These are phyloP conservation scores for Aaosphaeria pasadenensis DNA, from an alignment of 2,329 filamentous ascomycete genomes.

Conservation along the genomic window DNA sequence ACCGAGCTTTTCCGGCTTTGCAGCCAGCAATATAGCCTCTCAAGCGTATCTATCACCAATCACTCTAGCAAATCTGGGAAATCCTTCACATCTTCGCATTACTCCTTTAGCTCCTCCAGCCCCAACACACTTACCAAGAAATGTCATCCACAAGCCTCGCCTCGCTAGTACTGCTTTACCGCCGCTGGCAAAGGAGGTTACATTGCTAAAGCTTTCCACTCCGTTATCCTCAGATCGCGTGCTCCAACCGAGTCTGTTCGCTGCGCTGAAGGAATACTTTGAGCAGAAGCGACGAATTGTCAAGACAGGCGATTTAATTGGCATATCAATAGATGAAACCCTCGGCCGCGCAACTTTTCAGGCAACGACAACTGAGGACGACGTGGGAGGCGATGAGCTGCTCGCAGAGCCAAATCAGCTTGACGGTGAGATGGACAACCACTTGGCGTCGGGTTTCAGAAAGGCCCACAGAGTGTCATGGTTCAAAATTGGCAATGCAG, in stretches of 20 bases:
- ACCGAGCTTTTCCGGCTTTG: conserved; percentile 48
- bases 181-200: conserved; percentile 72
- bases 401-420: conserved; percentile 45
- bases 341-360: conserved; percentile 81
- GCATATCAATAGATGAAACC: conserved; percentile 82
- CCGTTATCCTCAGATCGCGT: conserved; percentile 82
- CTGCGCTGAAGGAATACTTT: conserved; percentile 85
- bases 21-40: conserved; percentile 19
- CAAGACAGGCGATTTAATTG: conserved; percentile 83
- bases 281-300: conserved; percentile 78
- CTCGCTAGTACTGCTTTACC: conserved; percentile 49
- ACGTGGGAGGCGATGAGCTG: conserved; percentile 53
- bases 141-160: conserved; percentile 42
- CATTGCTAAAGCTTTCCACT: conserved; percentile 82
- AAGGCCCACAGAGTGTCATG: conserved; percentile 63
- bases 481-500: conserved; percentile 84
- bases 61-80: conserved; percentile 79
- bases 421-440: conserved; percentile 12
- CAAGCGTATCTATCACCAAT: conserved; percentile 77
- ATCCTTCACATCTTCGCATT: conserved; percentile 74
- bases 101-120: conserved; percentile 62
- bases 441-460: conserved; percentile 12
- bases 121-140: conserved; percentile 26
- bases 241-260: conserved; percentile 81
- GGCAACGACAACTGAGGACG: conserved; percentile 66